phyloP scores from a whole-genome alignment of 1,284 basidiomycete species.

The Ceratobasidium sp. region DNA sequence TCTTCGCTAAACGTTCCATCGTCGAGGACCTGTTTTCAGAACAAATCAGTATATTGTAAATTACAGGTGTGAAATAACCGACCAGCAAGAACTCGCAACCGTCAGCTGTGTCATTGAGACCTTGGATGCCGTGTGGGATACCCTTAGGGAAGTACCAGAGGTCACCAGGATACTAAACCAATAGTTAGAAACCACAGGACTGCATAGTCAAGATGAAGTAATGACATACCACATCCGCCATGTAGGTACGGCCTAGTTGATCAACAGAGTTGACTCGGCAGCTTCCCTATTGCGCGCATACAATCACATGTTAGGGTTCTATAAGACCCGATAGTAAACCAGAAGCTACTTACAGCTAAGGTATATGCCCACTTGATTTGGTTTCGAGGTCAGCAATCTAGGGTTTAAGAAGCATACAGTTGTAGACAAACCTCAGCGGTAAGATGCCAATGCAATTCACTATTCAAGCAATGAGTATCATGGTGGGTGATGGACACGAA shows the following conservation, averaged over 20 bases:
- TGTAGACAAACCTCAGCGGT: constrained; percentile 29
- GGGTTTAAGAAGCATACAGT: neutral
- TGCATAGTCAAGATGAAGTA: neutral
- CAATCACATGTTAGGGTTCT: neutral
- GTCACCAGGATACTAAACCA: constrained; percentile 47
- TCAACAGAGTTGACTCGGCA: constrained; percentile 72
- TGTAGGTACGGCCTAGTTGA: constrained; percentile 68
- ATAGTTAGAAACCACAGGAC: neutral
- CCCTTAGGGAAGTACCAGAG: constrained; percentile 75
- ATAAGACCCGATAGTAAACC: too few relatives aligned
- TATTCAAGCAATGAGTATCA: neutral
- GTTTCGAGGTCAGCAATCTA: neutral
- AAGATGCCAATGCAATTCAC: constrained; percentile 49
- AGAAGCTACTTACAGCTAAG: constrained; percentile 56
- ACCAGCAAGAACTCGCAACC: constrained; percentile 78
- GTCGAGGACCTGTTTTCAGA: constrained; percentile 71
- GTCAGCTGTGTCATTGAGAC: constrained; percentile 63
- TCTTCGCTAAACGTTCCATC: constrained; percentile 75
- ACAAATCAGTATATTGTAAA: constrained; percentile 26
- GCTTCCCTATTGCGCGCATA: constrained; percentile 59
- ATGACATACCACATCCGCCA: constrained; percentile 64
- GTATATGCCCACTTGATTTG: constrained; percentile 71
- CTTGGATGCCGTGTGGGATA: constrained; percentile 72
- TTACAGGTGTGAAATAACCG: constrained; percentile 45
- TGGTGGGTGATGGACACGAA: neutral